Base-by-base conservation (phyloP, 805 yeast species). In the Tetrapisispora nanseiensis region DNA sequence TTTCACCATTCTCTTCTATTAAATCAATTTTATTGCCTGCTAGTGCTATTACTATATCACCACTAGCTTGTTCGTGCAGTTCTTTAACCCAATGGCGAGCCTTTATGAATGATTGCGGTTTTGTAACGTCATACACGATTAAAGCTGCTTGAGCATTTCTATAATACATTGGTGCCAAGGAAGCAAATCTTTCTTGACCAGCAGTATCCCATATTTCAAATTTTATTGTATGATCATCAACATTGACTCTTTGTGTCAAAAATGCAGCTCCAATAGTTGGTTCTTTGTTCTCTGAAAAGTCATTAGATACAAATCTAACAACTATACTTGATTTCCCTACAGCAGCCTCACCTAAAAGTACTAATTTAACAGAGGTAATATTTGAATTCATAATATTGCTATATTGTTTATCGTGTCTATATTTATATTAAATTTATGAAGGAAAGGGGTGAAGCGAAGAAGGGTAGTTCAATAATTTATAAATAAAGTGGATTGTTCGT, bases 181-280 rank as follows among this genome's bases (percentile, higher is more conserved):
- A 80, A 13, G 97, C 96, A 69, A 90, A 90, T 49, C 98, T 69
- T 63, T 90, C 98, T 69, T 90, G 97, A 18, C 98, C 98, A 2
- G 97, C 97, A 12, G 97, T 89, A 61, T 89, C 97, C 95, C 95
- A 85, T 46, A 85, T 86, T 59, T 85, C 95, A 61, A 86, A 87
- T 63, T 92, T 90, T 57, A 90, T 85, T 8, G 92, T 84, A 56
- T 82, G 75, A 46, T 80, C 82, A 39, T 92, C 84, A 57, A 92
- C 81, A 19, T 85, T 78, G 58, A 95, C 89, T 57, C 94, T 78
- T 61, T 90, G 97, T 30, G 98, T 90, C 44, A 90, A 69, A 59
- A 90, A 90, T 3, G 97, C 97, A 5, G 98, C 98, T 13, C 98
- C 98, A 52, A 90, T 90, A 2, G 98, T 90, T 19, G 97, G 97